Evolutionary conservation across 192 early-diverging fungal species (phyloP).

Genomic region (Chytriomyces hyalinus): DNA sequence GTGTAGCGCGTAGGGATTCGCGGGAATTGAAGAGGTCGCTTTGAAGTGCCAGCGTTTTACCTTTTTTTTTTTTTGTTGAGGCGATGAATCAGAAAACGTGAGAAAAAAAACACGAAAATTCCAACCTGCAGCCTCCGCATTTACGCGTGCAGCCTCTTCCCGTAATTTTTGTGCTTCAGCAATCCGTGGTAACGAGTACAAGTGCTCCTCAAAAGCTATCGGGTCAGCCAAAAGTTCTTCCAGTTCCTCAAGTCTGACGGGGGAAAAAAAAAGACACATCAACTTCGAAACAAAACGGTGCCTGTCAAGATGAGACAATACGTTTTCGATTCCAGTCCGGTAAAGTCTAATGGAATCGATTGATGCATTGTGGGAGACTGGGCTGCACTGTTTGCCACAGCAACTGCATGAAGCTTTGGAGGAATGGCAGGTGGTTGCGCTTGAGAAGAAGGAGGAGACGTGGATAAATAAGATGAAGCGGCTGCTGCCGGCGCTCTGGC

Average conservation of each 20-base stretch:
- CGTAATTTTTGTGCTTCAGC: neutral
- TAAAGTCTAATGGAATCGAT: neutral
- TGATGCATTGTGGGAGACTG: neutral
- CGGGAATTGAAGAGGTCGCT: neutral
- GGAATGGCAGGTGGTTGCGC: neutral
- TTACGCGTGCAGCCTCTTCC: slow-evolving; percentile 4
- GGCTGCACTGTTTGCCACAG: neutral
- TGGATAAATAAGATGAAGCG: too few species aligned
- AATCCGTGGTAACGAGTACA: slow-evolving; percentile 23
- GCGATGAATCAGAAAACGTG: neutral
- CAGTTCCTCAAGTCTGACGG: slow-evolving; percentile 24
- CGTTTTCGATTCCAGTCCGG: slow-evolving; percentile 18
- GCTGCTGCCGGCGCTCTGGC: neutral
- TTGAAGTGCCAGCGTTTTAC: neutral
- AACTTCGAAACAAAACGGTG: neutral
- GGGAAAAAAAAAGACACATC: neutral
- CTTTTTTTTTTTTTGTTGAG: slow-evolving; percentile 2
- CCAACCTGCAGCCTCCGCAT: slow-evolving; percentile 22
- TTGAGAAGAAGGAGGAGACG: too few species aligned
- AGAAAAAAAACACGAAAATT: neutral
- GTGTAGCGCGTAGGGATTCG: neutral
- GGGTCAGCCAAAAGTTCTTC: slow-evolving; percentile 29
- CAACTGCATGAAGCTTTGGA: neutral
- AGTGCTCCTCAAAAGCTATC: slow-evolving; percentile 30
- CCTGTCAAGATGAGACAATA: neutral